Evolutionary conservation across 306 rosid species (phyloP), one percentile per base, ranked within the genome.

Genomic region (Fragaria iinumae): DNA sequence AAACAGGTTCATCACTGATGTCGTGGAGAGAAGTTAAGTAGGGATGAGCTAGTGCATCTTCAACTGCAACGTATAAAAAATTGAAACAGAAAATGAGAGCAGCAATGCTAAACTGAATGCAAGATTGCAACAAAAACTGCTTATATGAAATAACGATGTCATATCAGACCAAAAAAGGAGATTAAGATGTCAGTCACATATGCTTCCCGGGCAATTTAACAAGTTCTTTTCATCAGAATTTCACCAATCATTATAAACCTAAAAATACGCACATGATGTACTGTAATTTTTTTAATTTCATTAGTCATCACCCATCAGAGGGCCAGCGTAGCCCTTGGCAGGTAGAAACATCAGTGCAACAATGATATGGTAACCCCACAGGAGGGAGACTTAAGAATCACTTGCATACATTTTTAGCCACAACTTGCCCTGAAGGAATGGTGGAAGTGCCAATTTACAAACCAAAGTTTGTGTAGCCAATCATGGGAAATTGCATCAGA

Each of bases 1-100:
- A 91, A 76, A 92, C 96, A 32, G 99, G 99, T 83, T 96, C 99
- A 53, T 96, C 99, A 36, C 98, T 96, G 66, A 92, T 93, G 88
- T 96, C 99, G 68, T 96, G 99, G 73, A 96, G 90, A 73, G 99
- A 92, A 57, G 97, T 93, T 52, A 96, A 74, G 78, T 96, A 96
- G 27, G 99, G 98, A 76, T 96, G 99, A 39, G 93, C 98, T 70
- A 96, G 84, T 18, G 99, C 98, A 75, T 81, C 90, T 85, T 96
- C 99, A 67, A 96, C 99, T 96, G 89, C 73, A 53, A 81, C 48
- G 72, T 55, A 52, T 49, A 18, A 17, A 84, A 63, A 27, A 14
- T 5, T 52, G 8, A 11, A 36, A 10, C 1, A 4, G 1, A 50
- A 67, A 43, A 44, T 23, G 21, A 56, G 55, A 41, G 34, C 41